Evolutionary conservation across 352 stramenopile species (phyloP).

Genomic region (Phytophthora citricola): DNA sequence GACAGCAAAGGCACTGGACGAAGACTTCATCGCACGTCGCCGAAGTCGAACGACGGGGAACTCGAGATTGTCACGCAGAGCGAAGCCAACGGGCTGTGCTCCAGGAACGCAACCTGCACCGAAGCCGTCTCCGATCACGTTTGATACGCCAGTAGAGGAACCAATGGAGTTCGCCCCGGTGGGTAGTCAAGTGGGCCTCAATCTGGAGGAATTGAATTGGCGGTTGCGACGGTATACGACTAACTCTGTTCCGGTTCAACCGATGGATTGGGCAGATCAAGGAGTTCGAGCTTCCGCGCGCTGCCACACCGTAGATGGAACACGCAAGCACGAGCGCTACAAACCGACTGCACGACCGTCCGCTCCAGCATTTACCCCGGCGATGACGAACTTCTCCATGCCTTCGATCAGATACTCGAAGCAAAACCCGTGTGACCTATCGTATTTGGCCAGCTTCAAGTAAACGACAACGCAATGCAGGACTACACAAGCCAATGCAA

Average conservation of each 20-base stretch:
- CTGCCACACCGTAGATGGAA: conserved; percentile 23
- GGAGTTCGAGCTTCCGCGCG: conserved; percentile 13
- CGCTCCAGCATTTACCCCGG: conserved; percentile 6
- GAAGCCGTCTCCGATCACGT: conserved; percentile 22
- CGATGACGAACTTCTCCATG: conserved; percentile 9
- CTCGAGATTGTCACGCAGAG: conserved; percentile 32
- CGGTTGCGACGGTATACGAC: conserved; percentile 41
- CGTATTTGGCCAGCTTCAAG: conserved; percentile 65
- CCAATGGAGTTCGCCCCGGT: conserved; percentile 25
- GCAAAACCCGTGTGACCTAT: conserved; percentile 55
- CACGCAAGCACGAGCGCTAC: conserved; percentile 19
- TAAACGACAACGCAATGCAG: conserved; percentile 20
- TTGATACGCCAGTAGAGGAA: conserved; percentile 4
- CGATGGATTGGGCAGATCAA: conserved; percentile 26
- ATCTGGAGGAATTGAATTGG: conserved; percentile 47
- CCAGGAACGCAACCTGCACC: conserved; percentile 1
- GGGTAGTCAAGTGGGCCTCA: conserved; percentile 35
- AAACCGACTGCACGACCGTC: conserved; percentile 4
- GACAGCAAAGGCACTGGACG: conserved; percentile 7
- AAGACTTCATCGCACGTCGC: conserved; percentile 22
- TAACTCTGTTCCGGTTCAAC: conserved; percentile 38
- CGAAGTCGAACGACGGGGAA: conserved; percentile 35
- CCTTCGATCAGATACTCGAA: conserved; percentile 41
- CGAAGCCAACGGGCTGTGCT: conserved; percentile 23
- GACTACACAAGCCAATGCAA: conserved; percentile 2